Evolutionary conservation across 2,329 filamentous ascomycete species (phyloP), one percentile per base, ranked within the genome.

Genomic region (Fusarium devonianum): DNA sequence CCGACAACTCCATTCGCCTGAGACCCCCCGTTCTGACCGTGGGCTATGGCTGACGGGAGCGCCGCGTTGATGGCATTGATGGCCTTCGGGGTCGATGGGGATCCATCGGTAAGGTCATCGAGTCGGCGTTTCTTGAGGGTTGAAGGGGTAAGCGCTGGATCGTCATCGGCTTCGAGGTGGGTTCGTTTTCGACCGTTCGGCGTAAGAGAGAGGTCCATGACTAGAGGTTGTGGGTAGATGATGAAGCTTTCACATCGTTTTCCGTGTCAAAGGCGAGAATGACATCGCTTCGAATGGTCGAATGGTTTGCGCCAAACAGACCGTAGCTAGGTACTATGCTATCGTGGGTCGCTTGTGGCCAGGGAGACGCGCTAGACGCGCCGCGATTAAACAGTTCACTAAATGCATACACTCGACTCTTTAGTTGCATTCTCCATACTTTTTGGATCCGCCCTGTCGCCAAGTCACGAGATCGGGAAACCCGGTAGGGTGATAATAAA

Each of bases 91-190:
- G 68, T 65, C 12, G 67, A 66, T 4, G 67, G 57, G 6, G 64
- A 62, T 36, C 48, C 52, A 7, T 59, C 48, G 6, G 54, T 50
- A 7, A 61, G 50, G 23, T 64, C 62, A 28, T 71, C 68, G n/a
- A 72, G 43, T 49, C 61, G 68, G 34, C 64, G 66, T 22, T 64
- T 68, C 58, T 72, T 72, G 50, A 60, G 50, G 6, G 68, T 47
- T 4, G 61, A 35, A 16, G 69, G 66, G 28, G 66, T 69, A n/a
- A 57, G 47, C 12, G 52, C 48, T 14, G 56, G 53, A n/a, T n/a
- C n/a, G 11, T 67, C 60, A 26, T 63, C 63, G 17, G 52, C 34
- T 22, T 58, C 50, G n/a, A 61, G 21, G 28, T 53, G 49, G 26
- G 34, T 37, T 62, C 64, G 56, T 49, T 67, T 69, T 35, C 63